Conservation (phyloP, 2,329 filamentous ascomycete species). For the Venturiaceae sp. region DNA sequence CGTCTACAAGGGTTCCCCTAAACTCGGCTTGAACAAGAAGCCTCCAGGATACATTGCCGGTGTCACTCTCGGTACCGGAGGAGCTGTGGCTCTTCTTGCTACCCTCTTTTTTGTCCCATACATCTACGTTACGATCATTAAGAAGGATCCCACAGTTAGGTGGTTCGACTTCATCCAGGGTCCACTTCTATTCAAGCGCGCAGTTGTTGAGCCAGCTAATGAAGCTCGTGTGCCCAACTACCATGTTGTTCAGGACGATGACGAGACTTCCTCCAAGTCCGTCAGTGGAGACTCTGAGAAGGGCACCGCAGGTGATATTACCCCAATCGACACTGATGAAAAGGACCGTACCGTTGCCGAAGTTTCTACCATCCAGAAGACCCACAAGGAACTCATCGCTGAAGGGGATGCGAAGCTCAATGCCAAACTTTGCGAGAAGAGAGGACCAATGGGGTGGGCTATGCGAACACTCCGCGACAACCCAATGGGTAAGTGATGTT, state of each 20-base stretch:
- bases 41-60: constrained; percentile 21
- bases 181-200: constrained; percentile 33
- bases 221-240: constrained; percentile 15
- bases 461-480: constrained; percentile 69
- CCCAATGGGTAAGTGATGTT: no score
- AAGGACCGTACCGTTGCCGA: not conserved
- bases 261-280: constrained; percentile 18
- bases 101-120: constrained; percentile 48
- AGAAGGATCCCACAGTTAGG: constrained; percentile 51
- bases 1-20: constrained; percentile 35
- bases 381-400: constrained; percentile 53
- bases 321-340: not conserved
- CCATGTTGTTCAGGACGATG: constrained; percentile 24
- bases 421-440: constrained; percentile 50
- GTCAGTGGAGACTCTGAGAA: not conserved
- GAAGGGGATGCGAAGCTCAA: constrained; percentile 50
- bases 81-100: constrained; percentile 11
- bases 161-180: constrained; percentile 45
- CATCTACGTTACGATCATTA: constrained; percentile 47
- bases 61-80: constrained; percentile 17
- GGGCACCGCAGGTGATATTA: not conserved
- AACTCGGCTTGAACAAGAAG: constrained; percentile 33
- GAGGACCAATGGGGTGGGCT: constrained; percentile 70
- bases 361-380: constrained; percentile 39
- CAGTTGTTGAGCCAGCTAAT: constrained; percentile 16